A percentile compares a stretch with the other conserved stretches of the same genome.
Conservation (phyloP, 352 stramenopile genomes). For the Aphanomyces stellatus region DNA sequence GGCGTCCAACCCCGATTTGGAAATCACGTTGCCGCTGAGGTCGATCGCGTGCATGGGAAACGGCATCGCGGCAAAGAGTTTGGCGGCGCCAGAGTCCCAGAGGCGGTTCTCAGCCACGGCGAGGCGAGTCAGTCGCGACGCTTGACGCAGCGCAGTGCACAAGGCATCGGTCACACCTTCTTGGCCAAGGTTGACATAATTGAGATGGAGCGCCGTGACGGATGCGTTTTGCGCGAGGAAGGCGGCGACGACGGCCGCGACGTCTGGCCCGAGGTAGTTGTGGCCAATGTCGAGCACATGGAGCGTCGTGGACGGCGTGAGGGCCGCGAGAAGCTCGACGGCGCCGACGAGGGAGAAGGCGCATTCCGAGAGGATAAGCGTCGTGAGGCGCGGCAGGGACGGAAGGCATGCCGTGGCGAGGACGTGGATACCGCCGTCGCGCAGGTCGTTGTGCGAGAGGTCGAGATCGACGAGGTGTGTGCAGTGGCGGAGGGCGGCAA, state of each 20-base stretch:
- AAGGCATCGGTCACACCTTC: background rate
- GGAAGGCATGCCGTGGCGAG: conserved; percentile 4
- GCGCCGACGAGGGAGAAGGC: background rate
- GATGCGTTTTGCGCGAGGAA: background rate
- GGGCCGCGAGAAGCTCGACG: background rate
- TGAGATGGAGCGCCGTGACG: background rate
- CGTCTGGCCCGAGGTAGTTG: background rate
- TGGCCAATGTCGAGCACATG: conserved; percentile 3
- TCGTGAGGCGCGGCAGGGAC: background rate
- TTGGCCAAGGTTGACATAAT: conserved; percentile 8
- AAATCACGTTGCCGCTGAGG: conserved; percentile 15
- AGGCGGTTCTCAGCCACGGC: conserved; percentile 15
- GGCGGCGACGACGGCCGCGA: background rate
- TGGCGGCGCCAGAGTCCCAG: background rate
- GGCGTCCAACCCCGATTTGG: background rate
- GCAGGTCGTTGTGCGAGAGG: conserved; percentile 1
- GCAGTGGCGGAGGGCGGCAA: background rate
- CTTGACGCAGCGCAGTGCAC: background rate
- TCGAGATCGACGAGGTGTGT: background rate
- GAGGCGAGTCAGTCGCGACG: background rate
- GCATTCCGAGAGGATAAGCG: conserved; percentile 1
- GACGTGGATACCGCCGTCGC: background rate
- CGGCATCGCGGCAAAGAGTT: background rate
- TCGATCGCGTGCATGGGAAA: conserved; percentile 5
- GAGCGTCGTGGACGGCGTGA: background rate